Conservation (phyloP, 2,329 filamentous ascomycete genomes). For the Aspergillus terreus region DNA sequence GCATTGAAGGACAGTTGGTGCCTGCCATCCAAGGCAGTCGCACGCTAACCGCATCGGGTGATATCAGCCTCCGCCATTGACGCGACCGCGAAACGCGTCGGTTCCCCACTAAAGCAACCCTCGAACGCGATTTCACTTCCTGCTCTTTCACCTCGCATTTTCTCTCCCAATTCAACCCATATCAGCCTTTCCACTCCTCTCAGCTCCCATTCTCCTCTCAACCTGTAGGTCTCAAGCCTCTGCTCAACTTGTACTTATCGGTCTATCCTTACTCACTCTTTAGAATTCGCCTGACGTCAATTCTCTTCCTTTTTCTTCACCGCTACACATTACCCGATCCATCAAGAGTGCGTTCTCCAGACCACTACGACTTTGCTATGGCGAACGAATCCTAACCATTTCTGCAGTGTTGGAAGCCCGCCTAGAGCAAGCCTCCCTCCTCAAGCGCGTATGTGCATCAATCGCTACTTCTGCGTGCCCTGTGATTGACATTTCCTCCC, state of each 20-base stretch:
- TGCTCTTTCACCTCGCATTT: conserved; percentile 1
- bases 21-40: conserved; percentile 17
- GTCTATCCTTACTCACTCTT: background rate
- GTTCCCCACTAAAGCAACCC: conserved; percentile 23
- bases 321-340: conserved; percentile 14
- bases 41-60: conserved; percentile 22
- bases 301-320: conserved; percentile 10
- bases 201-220: background rate
- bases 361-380: background rate
- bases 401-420: conserved; percentile 86
- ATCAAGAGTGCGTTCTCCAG: conserved; percentile 28
- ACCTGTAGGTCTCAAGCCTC: conserved; percentile 2
- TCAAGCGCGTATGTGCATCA: conserved; percentile 74
- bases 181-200: conserved; percentile 1
- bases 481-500: conserved; percentile 6
- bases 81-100: conserved; percentile 21
- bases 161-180: background rate
- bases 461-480: background rate
- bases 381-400: conserved; percentile 9
- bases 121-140: conserved; percentile 20
- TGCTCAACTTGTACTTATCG: background rate
- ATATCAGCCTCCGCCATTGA: conserved; percentile 30
- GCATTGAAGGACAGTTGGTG: background rate
- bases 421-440: conserved; percentile 84
- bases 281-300: background rate